Base-by-base conservation (phyloP, 768 basidiomycete species). In the Tricholoma hemisulphureum region DNA sequence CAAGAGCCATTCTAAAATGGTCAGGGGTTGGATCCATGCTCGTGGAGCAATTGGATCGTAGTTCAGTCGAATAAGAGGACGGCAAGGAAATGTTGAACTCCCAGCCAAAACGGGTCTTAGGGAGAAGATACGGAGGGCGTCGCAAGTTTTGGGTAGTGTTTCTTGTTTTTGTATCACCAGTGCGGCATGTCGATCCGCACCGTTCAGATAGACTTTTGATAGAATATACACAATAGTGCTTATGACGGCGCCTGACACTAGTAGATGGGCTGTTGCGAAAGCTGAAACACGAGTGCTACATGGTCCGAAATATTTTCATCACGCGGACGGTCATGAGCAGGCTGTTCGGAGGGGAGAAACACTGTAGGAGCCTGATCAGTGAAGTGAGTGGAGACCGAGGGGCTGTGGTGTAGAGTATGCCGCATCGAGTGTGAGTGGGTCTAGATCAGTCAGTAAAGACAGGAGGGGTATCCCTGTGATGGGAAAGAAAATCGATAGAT, bases 161-260 rank as follows among this genome's bases (percentile, higher is more conserved):
- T 49, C 46, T 18, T 4, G 26, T 48, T 29, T 43, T 49, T 10
- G 26, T 28, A 23, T 29, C 46, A 49, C n/a, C 46, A 49, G 6
- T 9, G 29, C 46, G 46, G 46, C 46, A 49, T 16, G 26, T 28
- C 46, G 46, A 48, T 48, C 46, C 46, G 46, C 26, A 49, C 46
- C 46, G n/a, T 28, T 49, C 46, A 49, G 46, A 49, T 49, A 49
- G 46, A 49, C 46, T 49, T 45, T 29, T 29, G 46, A 49, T 49
- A 49, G 46, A 9, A 16, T 1, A 49, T 29, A 49, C 28, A 18
- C 28, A 49, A n/a, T 18, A 16, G 26, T 49, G 26, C 18, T 10
- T 18, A 29, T 29, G 26, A 16, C 43, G 43, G 23, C 43, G 43
- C 43, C 43, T 45, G 43, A 49, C 46, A n/a, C 46, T 29, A 49